Conservation (phyloP, 352 stramenopile species). For the Bremia lactucae region DNA sequence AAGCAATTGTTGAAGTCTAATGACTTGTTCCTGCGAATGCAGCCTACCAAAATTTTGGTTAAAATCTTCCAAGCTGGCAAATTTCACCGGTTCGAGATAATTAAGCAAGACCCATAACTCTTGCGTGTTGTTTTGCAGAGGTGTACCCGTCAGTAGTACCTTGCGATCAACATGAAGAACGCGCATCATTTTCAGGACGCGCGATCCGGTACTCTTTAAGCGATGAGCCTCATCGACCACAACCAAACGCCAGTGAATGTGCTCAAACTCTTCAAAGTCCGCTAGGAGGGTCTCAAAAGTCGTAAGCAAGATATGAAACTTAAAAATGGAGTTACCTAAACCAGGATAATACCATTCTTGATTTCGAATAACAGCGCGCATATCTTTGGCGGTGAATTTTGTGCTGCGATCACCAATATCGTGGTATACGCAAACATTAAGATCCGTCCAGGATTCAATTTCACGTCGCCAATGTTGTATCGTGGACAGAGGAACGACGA, state of each 20-base stretch:
- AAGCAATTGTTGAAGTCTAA: constrained; percentile 89
- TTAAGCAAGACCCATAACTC: constrained; percentile 97
- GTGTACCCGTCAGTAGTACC: constrained; percentile 94
- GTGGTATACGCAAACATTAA: constrained; percentile 98
- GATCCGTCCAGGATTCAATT: constrained; percentile 91
- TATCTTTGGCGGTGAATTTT: constrained; percentile 82
- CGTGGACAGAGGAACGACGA: constrained; percentile 81
- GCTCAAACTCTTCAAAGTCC: constrained; percentile 81
- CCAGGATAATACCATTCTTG: constrained; percentile 85
- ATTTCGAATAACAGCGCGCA: constrained; percentile 74
- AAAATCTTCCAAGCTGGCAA: constrained; percentile 81
- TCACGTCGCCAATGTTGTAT: constrained; percentile 84
- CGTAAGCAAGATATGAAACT: constrained; percentile 79
- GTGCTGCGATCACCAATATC: constrained; percentile 82
- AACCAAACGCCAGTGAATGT: constrained; percentile 75
- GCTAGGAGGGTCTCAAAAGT: constrained; percentile 77
- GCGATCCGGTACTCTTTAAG: constrained; percentile 66
- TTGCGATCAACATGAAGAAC: constrained; percentile 82
- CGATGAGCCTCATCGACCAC: constrained; percentile 81
- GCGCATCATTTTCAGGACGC: constrained; percentile 83
- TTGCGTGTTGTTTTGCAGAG: constrained; percentile 94
- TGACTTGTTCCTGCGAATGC: constrained; percentile 89
- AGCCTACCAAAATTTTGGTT: constrained; percentile 90
- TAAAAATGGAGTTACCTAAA: constrained; percentile 87
- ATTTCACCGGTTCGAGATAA: constrained; percentile 92